Base-by-base conservation (phyloP, 2,329 filamentous ascomycete genomes). In the Berkeleyomyces rouxiae region DNA sequence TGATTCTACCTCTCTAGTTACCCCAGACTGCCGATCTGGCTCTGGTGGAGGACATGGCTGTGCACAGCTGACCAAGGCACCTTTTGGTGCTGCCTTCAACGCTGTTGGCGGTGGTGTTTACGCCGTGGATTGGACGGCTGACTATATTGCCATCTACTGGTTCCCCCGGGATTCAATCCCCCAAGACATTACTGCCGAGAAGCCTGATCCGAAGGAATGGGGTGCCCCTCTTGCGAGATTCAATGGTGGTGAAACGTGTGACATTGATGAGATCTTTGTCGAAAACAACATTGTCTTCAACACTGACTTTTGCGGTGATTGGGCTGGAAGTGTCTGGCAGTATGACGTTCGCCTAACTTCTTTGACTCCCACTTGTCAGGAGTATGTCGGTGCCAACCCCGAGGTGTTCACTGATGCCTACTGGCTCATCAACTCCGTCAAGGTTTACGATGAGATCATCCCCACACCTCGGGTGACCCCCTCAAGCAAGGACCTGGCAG, bases 241-340 rank as follows among this genome's bases (percentile, higher is more conserved):
- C 1, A 81, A 82, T 13, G 76, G 74, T 59, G 66, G 67, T 62
- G 69, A 68, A 0, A 78, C 76, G 46, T 95, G 89, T 72, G 75
- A 89, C 66, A 82, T 90, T 66, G 74, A 82, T 66, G 71, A 71
- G 1, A 77, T 81, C 68, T 87, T 93, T 72, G 75, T 74, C 65
- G 75, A 84, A 69, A 81, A 91, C 76, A 81, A 84, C 68, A 81
- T 95, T 65, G 82, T 90, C 62, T 80, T 90, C 67, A 83, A 90
- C 75, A 88, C 87, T 53, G 71, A 84, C 39, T 86, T 91, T 71
- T 92, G 88, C 70, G 88, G 87, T 16, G 80, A 84, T 68, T 87
- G 84, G 75, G 85, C 85, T 1, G 83, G 71, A 59, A 67, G 68
- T 47, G 46, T 64, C 3, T 62, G 65, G 11, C 64, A 69, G 47